Base-by-base conservation (phyloP, 2,329 filamentous ascomycete species). In the Fusarium caatingaense region DNA sequence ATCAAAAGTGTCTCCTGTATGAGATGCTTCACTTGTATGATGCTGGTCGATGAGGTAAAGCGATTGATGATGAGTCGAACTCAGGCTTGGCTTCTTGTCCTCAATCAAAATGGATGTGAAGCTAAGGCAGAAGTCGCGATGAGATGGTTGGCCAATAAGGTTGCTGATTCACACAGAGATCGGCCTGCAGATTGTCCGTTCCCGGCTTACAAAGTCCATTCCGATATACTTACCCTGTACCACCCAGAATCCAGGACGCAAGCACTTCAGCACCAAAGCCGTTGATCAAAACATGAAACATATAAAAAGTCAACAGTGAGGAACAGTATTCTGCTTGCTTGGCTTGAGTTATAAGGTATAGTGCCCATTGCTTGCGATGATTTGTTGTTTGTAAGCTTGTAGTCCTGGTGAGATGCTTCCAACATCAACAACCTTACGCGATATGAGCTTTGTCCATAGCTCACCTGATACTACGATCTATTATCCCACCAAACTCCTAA, bases 141-240 rank as follows among this genome's bases (percentile, higher is more conserved):
- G 72, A 64, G 59, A 61, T 61, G 61, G 68, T 57, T 56, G 44
- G 46, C 72, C 72, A 74, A 74, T 74, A 47, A 74, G 60, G 63
- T 58, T 27, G 49, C 50, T 23, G 54, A 47, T 47, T 54, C 46
- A 34, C 25, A 44, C 42, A 10, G 20, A 25, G 42, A 54, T 55
- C 65, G 72, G 72, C 50, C 25, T 50, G 51, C 54, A 65, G 66
- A 74, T 74, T 74, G 64, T 74, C 72, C 72, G 72, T 54, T 67
- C 57, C 72, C 72, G 68, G 53, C 20, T 47, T 18, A 49, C 50
- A 50, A 20, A 44, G 41, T 49, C 45, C 32, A 41, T 44, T 25
- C 15, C 21, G 5, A n/a, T 11, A 1, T 6, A 9, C 15, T 21
- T 72, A 72, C 71, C 66, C 69, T 74, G 34, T n/a, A 64, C 21